Conservation (phyloP, 1,284 basidiomycete species). For the Takashimella koratensis region DNA sequence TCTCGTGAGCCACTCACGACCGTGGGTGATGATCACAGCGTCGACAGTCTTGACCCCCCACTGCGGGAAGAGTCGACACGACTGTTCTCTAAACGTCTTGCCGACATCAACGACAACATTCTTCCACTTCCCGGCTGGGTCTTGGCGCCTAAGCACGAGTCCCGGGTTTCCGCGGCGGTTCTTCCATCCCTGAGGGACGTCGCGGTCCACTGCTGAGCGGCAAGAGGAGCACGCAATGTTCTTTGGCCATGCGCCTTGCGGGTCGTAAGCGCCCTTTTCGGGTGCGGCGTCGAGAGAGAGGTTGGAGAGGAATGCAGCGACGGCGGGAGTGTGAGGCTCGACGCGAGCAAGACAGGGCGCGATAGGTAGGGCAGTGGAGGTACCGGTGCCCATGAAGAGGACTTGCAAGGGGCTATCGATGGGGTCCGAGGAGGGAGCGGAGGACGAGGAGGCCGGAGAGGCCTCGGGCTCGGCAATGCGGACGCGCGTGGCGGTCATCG, state of each 20-base stretch:
- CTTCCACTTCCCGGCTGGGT: slow-evolving; percentile 21
- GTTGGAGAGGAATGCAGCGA: slow-evolving; percentile 13
- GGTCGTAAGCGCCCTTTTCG: slow-evolving; percentile 19
- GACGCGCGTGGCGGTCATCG: too few relatives aligned
- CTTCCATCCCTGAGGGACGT: slow-evolving; percentile 42
- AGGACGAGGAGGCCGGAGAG: too few relatives aligned
- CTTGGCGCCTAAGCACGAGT: slow-evolving; percentile 27
- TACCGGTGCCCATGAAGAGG: slow-evolving; percentile 48
- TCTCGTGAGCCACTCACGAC: slow-evolving; percentile 44
- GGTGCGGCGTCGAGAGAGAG: slow-evolving; percentile 5
- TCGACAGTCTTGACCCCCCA: slow-evolving; percentile 48
- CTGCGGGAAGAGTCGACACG: slow-evolving; percentile 42
- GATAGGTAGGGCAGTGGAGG: slow-evolving; percentile 47
- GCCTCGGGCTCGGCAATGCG: too few relatives aligned
- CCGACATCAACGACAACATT: slow-evolving; percentile 51
- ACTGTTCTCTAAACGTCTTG: slow-evolving; percentile 49
- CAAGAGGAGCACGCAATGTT: slow-evolving; percentile 45
- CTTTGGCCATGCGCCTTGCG: slow-evolving; percentile 31
- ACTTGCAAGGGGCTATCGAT: slow-evolving; percentile 26
- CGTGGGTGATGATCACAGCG: slow-evolving; percentile 51
- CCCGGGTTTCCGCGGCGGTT: slow-evolving; percentile 48
- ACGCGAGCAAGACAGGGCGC: slow-evolving; percentile 38
- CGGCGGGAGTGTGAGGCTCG: slow-evolving; percentile 14
- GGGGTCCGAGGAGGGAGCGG: too few relatives aligned
- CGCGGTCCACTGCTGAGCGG: slow-evolving; percentile 36